Evolutionary conservation across 2,329 filamentous ascomycete genomes (phyloP), one percentile per base, ranked within the genome.

Genomic region (Talaromyces sp.): DNA sequence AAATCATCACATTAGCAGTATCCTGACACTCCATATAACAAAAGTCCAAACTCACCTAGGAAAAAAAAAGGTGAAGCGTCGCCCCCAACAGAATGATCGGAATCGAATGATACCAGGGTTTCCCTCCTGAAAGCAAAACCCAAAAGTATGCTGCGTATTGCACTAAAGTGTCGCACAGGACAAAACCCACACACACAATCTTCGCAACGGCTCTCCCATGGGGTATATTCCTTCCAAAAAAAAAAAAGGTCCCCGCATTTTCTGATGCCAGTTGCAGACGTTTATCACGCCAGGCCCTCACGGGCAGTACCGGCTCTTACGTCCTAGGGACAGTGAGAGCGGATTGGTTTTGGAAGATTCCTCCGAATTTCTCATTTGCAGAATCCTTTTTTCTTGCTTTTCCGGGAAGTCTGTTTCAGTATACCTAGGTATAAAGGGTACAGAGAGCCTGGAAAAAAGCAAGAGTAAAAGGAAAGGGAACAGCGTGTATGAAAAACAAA

Each of bases 311-410:
- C 75, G 70, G 69, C 69, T 66, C 61, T 58, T 39, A 32, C n/a
- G 11, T 55, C 55, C 28, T 27, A 39, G 19, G 47, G 61, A 62
- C 62, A 64, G 57, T 47, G 65, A 64, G 63, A 63, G 65, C 63
- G 66, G 68, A 63, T 64, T 75, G 44, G 47, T 57, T 33, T 36
- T 58, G 92, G 90, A 91, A 93, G 90, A 93, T 88, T 95, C 90
- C 91, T 95, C 91, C 91, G 91, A 95, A 93, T 95, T 95, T 95
- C 91, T 92, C 91, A 93, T 92, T 92, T 93, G 91, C 91, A 80
- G 77, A 65, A 63, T 32, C 51, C 47, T 25, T 36, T 47, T 30
- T 25, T n/a, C n/a, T n/a, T 19, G 19, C 17, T n/a, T 28, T 42
- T n/a, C 11, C 10, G 11, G 32, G 32, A 4, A 8, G 8, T 25